These are phyloP conservation scores for Neofusicoccum sp. DNA, from an alignment of 2,329 filamentous ascomycete genomes.

Conservation along the genomic window DNA sequence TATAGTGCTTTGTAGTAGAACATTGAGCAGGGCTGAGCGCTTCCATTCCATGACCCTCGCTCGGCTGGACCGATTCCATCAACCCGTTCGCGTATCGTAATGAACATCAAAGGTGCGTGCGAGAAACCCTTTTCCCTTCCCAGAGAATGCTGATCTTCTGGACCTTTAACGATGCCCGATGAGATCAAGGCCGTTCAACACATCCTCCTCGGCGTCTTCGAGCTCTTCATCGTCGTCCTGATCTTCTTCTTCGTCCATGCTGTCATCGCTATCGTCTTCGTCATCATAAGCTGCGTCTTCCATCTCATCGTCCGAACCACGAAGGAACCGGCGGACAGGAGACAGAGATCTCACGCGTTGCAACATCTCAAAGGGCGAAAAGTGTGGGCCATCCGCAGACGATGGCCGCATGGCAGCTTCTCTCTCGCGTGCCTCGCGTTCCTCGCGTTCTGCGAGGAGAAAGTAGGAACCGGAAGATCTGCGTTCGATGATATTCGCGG, in stretches of 20 bases:
- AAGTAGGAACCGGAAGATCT: conserved; percentile 26
- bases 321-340: conserved; percentile 50
- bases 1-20: neutral
- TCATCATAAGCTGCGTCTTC: conserved; percentile 35
- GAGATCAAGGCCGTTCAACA: conserved; percentile 33
- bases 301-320: conserved; percentile 31
- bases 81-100: neutral
- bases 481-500: neutral
- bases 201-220: conserved; percentile 28
- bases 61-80: neutral
- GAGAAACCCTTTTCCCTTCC: neutral
- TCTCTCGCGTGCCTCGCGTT: conserved; percentile 26
- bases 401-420: conserved; percentile 8
- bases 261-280: conserved; percentile 37
- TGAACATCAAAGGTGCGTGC: neutral
- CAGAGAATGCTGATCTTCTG: neutral
- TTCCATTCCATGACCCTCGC: neutral
- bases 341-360: conserved; percentile 48
- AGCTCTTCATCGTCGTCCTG: conserved; percentile 32
- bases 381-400: conserved; percentile 38
- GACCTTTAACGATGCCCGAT: conserved; percentile 37
- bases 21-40: neutral
- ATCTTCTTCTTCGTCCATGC: conserved; percentile 33
- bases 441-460: conserved; percentile 23
- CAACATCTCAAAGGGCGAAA: conserved; percentile 50